These are phyloP conservation scores for Ceratobasidium sp. DNA, from an alignment of 1,284 basidiomycete species.

Conservation along the genomic window DNA sequence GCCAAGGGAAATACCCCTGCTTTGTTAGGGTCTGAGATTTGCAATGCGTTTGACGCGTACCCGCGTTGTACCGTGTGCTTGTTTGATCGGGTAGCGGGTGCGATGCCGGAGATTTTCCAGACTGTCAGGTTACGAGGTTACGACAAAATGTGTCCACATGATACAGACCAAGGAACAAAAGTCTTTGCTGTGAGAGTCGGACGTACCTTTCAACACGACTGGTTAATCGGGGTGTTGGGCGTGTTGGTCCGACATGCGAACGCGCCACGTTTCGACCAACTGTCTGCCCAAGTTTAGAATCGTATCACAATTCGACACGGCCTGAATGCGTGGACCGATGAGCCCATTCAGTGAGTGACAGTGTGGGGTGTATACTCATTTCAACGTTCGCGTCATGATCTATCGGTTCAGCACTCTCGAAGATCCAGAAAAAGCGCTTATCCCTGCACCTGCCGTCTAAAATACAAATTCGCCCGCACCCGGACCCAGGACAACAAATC, in stretches of 20 bases:
- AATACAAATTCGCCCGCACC: neutral
- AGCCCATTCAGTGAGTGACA: constrained; percentile 18
- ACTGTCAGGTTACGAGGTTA: too few species aligned
- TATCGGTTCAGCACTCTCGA: neutral
- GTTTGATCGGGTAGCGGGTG: too few species aligned
- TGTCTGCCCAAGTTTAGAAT: constrained; percentile 5
- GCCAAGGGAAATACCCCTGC: neutral
- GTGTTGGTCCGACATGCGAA: neutral
- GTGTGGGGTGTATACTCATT: constrained; percentile 11
- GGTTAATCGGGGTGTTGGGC: neutral
- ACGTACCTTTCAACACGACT: too few species aligned
- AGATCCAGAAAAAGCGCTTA: neutral
- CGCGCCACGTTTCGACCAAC: constrained; percentile 7
- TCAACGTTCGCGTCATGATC: neutral
- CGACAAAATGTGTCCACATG: too few species aligned
- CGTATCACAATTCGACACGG: constrained; percentile 14
- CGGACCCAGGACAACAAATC: constrained; percentile 54
- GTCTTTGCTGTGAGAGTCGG: too few species aligned
- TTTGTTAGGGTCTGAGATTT: neutral
- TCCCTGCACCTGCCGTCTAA: neutral
- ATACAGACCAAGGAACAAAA: too few species aligned
- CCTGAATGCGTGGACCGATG: neutral
- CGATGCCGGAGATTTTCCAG: too few species aligned
- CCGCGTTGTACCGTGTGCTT: constrained; percentile 16
- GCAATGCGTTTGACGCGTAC: constrained; percentile 11